These are phyloP conservation scores for Colletotrichum spaethianum DNA, from an alignment of 2,329 filamentous ascomycete species.

Conservation along the genomic window DNA sequence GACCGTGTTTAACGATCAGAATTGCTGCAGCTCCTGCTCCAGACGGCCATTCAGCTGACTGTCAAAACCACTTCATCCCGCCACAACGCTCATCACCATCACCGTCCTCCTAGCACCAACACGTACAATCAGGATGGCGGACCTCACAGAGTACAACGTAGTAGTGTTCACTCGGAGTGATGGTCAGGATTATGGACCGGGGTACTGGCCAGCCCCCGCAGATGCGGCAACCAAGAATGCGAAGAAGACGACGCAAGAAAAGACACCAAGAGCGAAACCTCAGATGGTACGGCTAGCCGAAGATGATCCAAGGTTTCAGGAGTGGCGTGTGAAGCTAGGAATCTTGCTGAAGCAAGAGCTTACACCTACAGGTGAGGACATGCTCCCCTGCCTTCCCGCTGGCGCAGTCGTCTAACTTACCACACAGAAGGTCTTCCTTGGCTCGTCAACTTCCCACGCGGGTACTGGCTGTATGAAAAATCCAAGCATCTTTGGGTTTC, in stretches of 20 bases:
- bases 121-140: conserved; percentile 19
- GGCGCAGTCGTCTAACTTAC: conserved; percentile 39
- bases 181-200: conserved; percentile 60
- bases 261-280: conserved; percentile 56
- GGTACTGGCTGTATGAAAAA: conserved; percentile 64
- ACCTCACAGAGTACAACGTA: conserved; percentile 28
- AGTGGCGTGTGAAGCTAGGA: conserved; percentile 62
- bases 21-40: conserved; percentile 1
- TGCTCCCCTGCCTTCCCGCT: neutral
- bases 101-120: neutral
- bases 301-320: conserved; percentile 59
- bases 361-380: conserved; percentile 46
- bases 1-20: neutral
- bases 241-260: conserved; percentile 54
- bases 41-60: neutral
- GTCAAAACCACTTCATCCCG: neutral
- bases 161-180: conserved; percentile 61
- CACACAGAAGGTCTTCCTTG: conserved; percentile 58
- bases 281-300: conserved; percentile 60
- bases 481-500: conserved; percentile 66
- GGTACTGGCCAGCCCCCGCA: conserved; percentile 56
- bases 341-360: conserved; percentile 63
- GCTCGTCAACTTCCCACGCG: conserved; percentile 60
- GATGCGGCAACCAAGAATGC: conserved; percentile 53
- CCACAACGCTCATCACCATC: neutral